Evolutionary conservation across 495 filamentous ascomycete species (phyloP).

Genomic region (Staphylotrichum longicolle): DNA sequence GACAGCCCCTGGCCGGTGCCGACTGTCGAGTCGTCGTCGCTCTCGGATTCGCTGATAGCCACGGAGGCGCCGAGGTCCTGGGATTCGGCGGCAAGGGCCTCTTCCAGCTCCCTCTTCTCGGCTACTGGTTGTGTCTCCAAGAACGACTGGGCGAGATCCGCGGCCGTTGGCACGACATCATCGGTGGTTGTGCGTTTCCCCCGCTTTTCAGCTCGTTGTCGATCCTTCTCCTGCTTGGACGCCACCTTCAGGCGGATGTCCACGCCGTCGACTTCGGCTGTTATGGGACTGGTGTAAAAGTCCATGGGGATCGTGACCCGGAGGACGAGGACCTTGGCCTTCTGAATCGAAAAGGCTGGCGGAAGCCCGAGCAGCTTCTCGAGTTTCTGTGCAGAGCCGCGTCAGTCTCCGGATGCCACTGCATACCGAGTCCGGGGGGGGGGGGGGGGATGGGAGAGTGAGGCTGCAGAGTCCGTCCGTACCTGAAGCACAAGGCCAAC

Average conservation of each 20-base stretch:
- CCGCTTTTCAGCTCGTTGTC: slow-evolving; percentile 32
- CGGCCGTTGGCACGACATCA: slow-evolving; percentile 68
- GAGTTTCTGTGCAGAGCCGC: slow-evolving; percentile 59
- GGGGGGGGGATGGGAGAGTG: slow-evolving; percentile 3
- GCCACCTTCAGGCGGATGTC: slow-evolving; percentile 58
- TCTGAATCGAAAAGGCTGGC: slow-evolving; percentile 60
- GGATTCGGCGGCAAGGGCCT: slow-evolving; percentile 66
- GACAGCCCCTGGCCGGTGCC: slow-evolving; percentile 73
- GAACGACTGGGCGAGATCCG: slow-evolving; percentile 84
- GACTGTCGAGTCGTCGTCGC: slow-evolving; percentile 61
- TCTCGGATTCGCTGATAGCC: slow-evolving; percentile 57
- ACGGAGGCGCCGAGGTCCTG: slow-evolving; percentile 59
- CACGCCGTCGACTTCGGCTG: slow-evolving; percentile 73
- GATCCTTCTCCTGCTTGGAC: slow-evolving; percentile 36
- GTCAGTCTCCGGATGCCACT: slow-evolving; percentile 11
- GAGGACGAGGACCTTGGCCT: slow-evolving; percentile 66
- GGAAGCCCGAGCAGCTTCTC: slow-evolving; percentile 70
- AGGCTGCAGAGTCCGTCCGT: slow-evolving; percentile 26
- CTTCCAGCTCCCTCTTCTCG: slow-evolving; percentile 73
- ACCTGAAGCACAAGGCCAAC: slow-evolving; percentile 73
- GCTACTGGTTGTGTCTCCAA: slow-evolving; percentile 73
- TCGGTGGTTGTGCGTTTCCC: slow-evolving; percentile 23
- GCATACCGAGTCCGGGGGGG: neutral
- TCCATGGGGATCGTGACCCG: slow-evolving; percentile 78
- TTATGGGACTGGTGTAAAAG: slow-evolving; percentile 73